phyloP scores from a whole-genome alignment of 495 filamentous ascomycete genomes.

The Antarctomyces pellizariae region DNA sequence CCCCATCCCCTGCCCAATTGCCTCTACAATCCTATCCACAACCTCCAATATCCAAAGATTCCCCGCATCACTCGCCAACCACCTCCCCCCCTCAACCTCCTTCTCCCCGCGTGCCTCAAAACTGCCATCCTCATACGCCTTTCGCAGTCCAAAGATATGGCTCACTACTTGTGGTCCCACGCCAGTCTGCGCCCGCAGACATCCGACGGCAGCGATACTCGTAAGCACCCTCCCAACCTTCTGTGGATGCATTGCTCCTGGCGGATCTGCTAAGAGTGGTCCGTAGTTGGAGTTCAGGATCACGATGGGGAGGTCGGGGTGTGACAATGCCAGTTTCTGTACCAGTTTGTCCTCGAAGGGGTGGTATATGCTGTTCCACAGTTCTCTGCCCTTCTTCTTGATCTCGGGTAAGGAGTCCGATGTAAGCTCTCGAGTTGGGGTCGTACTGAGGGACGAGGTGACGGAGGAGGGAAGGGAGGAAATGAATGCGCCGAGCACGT shows the following conservation, averaged over 20 bases:
- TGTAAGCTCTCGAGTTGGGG: slow-evolving; percentile 23
- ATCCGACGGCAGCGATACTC: slow-evolving; percentile 43
- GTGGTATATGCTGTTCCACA: slow-evolving; percentile 53
- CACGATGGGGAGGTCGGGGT: slow-evolving; percentile 57
- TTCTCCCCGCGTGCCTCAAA: slow-evolving; percentile 27
- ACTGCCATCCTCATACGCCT: slow-evolving; percentile 43
- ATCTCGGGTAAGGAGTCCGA: slow-evolving; percentile 13
- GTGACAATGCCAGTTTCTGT: slow-evolving; percentile 37
- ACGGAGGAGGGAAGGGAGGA: slow-evolving; percentile 26
- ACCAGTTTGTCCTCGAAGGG: slow-evolving; percentile 48
- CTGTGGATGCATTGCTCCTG: slow-evolving; percentile 15
- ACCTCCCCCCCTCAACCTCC: slow-evolving; percentile 28
- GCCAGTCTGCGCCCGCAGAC: slow-evolving; percentile 48
- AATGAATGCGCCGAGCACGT: slow-evolving; percentile 45
- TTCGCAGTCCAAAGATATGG: slow-evolving; percentile 51
- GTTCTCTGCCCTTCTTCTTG: slow-evolving; percentile 26
- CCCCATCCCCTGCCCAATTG: slow-evolving; percentile 30
- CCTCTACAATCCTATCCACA: slow-evolving; percentile 42
- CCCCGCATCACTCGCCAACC: slow-evolving; percentile 51
- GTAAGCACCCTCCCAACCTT: slow-evolving; percentile 39
- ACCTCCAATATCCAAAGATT: slow-evolving; percentile 45
- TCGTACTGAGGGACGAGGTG: slow-evolving; percentile 19
- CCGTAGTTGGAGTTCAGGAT: slow-evolving; percentile 52
- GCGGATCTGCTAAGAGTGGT: slow-evolving; percentile 39
- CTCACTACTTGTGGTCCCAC: slow-evolving; percentile 57